Evolutionary conservation across 2,329 filamentous ascomycete species (phyloP), one percentile per base, ranked within the genome.

Genomic region (Pestalotiopsis sp.): DNA sequence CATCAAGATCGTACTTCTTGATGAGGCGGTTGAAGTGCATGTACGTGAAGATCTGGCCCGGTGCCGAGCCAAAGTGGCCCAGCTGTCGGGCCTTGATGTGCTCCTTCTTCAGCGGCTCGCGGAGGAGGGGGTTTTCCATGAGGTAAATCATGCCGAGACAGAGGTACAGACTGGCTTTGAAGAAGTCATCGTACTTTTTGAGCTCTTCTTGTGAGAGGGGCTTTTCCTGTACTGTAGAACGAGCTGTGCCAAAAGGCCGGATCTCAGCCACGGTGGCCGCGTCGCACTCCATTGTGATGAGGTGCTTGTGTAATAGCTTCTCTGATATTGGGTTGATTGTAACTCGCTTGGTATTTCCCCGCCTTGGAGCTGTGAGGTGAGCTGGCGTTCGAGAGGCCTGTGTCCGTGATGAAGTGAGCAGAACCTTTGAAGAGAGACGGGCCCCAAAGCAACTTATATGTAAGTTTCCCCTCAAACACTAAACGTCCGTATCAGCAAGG

Each of bases 11-110:
- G 75, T 93, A 92, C 80, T 94, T 94, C 79, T 92, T 93, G 84
- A 94, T 93, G 69, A 94, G 82, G 41, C 92, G 90, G 80, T 94
- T 94, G 85, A 93, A 92, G 81, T 94, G 92, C 82, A 94, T 92
- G 79, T 90, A 94, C 41, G 91, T 92, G 80, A 95, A 94, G 69
- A 91, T 90, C 79, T 94, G 92, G 14, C 92, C 92, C n/a, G 92
- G 90, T 64, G 92, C 92, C 2, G 91, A 93, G 66, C 92, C 92
- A 85, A 93, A 95, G 77, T 95, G 92, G 52, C 92, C 92, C 2
- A 95, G 78, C 9, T 94, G 83, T 72, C 92, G 88, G 69, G 87
- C 85, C 81, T 95, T 95, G 81, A 94, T 84, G 76, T 94, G 90
- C 66, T 93, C 88, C 39, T 87, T 81, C 73, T 88, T 88, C 71